phyloP scores from a whole-genome alignment of 192 early-diverging fungal genomes.

The Linnemannia schmuckeri region DNA sequence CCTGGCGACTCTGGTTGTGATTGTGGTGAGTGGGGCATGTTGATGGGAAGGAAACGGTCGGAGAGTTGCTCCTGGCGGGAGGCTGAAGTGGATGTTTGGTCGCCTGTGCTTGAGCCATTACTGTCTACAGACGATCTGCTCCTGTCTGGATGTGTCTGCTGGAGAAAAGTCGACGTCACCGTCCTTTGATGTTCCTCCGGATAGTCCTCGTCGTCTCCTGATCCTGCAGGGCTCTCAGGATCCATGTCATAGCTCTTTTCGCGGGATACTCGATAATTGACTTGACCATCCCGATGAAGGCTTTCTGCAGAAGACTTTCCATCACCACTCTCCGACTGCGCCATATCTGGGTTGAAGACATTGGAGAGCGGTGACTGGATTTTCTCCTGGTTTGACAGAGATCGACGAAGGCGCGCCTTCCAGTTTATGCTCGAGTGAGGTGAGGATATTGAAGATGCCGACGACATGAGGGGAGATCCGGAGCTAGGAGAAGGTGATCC shows the following conservation, averaged over 20 bases:
- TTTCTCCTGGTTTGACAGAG: slow-evolving; percentile 50
- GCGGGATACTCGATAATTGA: slow-evolving; percentile 10
- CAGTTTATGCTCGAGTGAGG: slow-evolving; percentile 47
- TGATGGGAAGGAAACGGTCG: slow-evolving; percentile 25
- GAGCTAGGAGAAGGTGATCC: slow-evolving; percentile 47
- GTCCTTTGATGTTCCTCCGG: slow-evolving; percentile 37
- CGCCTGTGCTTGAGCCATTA: slow-evolving; percentile 7
- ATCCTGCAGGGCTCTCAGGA: slow-evolving; percentile 28
- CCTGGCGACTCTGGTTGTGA: slow-evolving; percentile 7
- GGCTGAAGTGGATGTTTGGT: not conserved
- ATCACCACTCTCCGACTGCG: slow-evolving; percentile 34
- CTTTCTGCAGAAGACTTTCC: slow-evolving; percentile 36
- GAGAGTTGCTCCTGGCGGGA: slow-evolving; percentile 2
- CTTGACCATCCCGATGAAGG: not conserved
- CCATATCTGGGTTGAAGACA: slow-evolving; percentile 50
- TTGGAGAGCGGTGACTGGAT: slow-evolving; percentile 52
- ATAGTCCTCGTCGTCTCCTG: slow-evolving; percentile 48
- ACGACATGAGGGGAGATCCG: slow-evolving; percentile 51
- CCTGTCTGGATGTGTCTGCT: not conserved
- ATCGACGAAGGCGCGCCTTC: slow-evolving; percentile 44
- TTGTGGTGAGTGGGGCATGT: slow-evolving; percentile 15
- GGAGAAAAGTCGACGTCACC: slow-evolving; percentile 14
- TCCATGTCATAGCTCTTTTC: slow-evolving; percentile 34
- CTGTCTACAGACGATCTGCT: slow-evolving; percentile 35
- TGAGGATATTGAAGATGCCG: slow-evolving; percentile 37